Conservation (phyloP, 805 yeast genomes). For the Metschnikowia kunwiensis region DNA sequence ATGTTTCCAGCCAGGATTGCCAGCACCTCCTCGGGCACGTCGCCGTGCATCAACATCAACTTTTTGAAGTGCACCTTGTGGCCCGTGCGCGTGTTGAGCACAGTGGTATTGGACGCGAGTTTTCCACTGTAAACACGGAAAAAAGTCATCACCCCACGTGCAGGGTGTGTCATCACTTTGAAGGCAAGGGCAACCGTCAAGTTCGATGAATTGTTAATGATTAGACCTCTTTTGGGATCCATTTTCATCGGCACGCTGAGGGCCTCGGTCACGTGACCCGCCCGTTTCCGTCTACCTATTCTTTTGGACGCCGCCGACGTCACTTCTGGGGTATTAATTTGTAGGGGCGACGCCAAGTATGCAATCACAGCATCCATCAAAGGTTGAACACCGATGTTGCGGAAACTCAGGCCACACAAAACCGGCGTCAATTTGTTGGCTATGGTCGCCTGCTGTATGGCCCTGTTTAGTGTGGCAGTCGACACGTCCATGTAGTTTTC, state of each 20-base stretch:
- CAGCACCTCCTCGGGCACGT: conserved; percentile 69
- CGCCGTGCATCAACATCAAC: conserved; percentile 83
- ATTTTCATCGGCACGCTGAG: conserved; percentile 31
- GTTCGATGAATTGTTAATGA: conserved; percentile 55
- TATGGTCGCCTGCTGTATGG: conserved; percentile 65
- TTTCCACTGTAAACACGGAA: conserved; percentile 86
- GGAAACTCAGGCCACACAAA: conserved; percentile 88
- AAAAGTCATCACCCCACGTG: conserved; percentile 78
- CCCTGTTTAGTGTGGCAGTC: conserved; percentile 46
- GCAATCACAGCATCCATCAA: conserved; percentile 65
- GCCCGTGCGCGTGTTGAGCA: conserved; percentile 69
- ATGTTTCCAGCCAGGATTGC: conserved; percentile 73
- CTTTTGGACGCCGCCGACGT: conserved; percentile 21
- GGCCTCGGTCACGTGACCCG: conserved; percentile 15
- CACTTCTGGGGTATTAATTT: conserved; percentile 56
- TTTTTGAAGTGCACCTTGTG: conserved; percentile 63
- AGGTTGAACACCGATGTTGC: conserved; percentile 93
- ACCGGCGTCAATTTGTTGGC: conserved; percentile 65
- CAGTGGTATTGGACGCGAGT: conserved; percentile 56
- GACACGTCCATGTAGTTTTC: conserved; percentile 74
- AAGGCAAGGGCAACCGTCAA: conserved; percentile 81
- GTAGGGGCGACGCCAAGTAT: conserved; percentile 80
- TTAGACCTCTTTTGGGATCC: conserved; percentile 45
- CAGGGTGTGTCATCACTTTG: conserved; percentile 84
- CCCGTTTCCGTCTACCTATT: conserved; percentile 18